Evolutionary conservation across 441 rosid genomes (phyloP).

Genomic region (Corymbia citriodora): DNA sequence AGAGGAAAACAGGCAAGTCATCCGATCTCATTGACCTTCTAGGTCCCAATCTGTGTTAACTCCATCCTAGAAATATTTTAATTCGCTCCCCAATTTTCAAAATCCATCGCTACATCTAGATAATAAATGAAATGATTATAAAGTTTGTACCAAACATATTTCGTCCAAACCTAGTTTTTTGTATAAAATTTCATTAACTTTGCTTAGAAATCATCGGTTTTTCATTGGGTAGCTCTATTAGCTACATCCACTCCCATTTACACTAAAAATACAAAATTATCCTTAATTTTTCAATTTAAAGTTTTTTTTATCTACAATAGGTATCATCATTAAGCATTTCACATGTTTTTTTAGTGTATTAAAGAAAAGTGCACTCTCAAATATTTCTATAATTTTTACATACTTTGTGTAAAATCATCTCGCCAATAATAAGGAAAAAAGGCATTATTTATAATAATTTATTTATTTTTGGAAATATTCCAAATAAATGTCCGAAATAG

Average conservation of each 20-base stretch:
- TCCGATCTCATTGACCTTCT: not conserved
- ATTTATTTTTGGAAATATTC: not conserved
- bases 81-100: not conserved
- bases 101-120: not conserved
- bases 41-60: not conserved
- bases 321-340: too few species aligned
- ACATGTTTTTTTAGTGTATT: too few species aligned
- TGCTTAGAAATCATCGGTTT: not conserved
- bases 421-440: not conserved
- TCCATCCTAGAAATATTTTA: not conserved
- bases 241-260: not conserved
- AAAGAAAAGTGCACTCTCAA: not conserved
- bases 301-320: too few species aligned
- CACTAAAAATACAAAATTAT: not conserved
- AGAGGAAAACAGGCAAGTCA: not conserved
- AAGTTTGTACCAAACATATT: not conserved
- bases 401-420: fast-evolving
- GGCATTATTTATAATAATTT: too few species aligned
- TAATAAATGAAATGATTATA: not conserved
- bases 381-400: too few species aligned
- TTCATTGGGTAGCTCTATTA: not conserved
- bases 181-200: not conserved
- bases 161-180: not conserved
- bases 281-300: not conserved
- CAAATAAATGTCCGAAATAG: too few species aligned